phyloP scores from a whole-genome alignment of 163 green algal species.

The Prototheca cutis region DNA sequence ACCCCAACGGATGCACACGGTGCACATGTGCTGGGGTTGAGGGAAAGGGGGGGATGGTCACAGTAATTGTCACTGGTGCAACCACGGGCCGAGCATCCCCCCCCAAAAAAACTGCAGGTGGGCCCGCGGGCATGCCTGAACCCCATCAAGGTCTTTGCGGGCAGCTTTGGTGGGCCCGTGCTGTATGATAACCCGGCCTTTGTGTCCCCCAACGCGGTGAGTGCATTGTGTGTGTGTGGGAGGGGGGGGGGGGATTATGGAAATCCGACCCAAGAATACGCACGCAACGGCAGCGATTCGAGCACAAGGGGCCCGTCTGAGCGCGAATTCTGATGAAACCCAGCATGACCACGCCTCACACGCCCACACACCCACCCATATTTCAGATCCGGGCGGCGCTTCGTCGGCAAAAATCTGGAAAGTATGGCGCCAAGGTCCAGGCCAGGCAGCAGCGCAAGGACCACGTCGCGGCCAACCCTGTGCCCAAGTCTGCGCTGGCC shows the following conservation, averaged over 20 bases:
- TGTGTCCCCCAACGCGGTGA: slow-evolving; percentile 82
- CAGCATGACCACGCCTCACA: too few relatives aligned
- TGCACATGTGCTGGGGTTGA: too few relatives aligned
- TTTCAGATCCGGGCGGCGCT: slow-evolving; percentile 36
- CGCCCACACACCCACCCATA: too few relatives aligned
- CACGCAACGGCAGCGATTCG: background rate
- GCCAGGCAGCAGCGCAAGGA: slow-evolving; percentile 15
- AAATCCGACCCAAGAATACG: background rate
- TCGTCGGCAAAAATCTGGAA: slow-evolving; percentile 48
- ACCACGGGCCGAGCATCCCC: too few relatives aligned
- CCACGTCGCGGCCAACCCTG: slow-evolving; percentile 24
- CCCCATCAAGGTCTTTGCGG: slow-evolving; percentile 90
- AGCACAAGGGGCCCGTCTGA: background rate
- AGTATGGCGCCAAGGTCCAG: slow-evolving; percentile 49
- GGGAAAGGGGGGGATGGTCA: too few relatives aligned
- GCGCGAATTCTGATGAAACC: background rate
- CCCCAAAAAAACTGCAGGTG: too few relatives aligned
- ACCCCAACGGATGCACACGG: too few relatives aligned
- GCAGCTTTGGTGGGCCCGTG: slow-evolving; percentile 77
- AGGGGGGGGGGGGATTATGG: background rate
- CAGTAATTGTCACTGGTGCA: too few relatives aligned
- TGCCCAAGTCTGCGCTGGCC: slow-evolving; percentile 24
- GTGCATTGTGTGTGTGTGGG: background rate
- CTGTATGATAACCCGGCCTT: slow-evolving; percentile 93
- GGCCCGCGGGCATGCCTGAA: slow-evolving; percentile 83